Base-by-base conservation (phyloP, 768 basidiomycete genomes). In the Leccinum subtestaceum region DNA sequence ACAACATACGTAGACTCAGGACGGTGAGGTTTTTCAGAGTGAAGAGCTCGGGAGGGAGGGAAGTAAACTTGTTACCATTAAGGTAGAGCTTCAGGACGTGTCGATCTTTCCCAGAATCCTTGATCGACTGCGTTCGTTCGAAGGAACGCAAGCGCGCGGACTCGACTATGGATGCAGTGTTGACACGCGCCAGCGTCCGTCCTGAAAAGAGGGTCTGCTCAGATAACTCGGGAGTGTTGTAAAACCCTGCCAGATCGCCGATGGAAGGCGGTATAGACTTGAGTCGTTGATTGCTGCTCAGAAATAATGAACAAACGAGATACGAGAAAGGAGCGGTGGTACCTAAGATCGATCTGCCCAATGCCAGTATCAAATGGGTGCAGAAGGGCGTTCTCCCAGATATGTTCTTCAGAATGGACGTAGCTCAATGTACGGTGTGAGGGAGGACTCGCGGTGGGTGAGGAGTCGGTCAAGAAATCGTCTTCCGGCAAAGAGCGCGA, bases 41-140 rank as follows among this genome's bases (percentile, higher is more conserved):
- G 66, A 89, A 87, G 4, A 92, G 69, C 59, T 85, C 81, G 1
- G 67, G 64, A 4, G 89, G 89, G 4, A 92, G 70, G 10, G 63
- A 69, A 0, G 75, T 70, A 31, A 92, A 86, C 21, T 56, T 60
- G 65, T 91, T 89, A 5, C 72, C 65, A 17, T 77, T 79, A 0
- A 91, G 79, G 60, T 78, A 86, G 5, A 92, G 72, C 29, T 83
- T 78, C 4, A 89, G 74, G 36, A 82, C 75, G 52, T 83, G 76
- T 65, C 77, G 76, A 9, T 80, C 76, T 40, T 78, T 70, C 1
- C 79, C 77, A 36, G 62, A 59, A 53, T 72, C 70, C 45, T 64
- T 61, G 43, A 74, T 63, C 12, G 70, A 67, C 64, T 70, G 60
- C 3, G 69, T 65, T 38, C 71, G 60, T 7, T 65, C 67, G 9